A percentile compares a stretch with the other conserved stretches of the same genome.
Conservation (phyloP, 176 grass and related monocot genomes). For the Hordeum marinum region DNA sequence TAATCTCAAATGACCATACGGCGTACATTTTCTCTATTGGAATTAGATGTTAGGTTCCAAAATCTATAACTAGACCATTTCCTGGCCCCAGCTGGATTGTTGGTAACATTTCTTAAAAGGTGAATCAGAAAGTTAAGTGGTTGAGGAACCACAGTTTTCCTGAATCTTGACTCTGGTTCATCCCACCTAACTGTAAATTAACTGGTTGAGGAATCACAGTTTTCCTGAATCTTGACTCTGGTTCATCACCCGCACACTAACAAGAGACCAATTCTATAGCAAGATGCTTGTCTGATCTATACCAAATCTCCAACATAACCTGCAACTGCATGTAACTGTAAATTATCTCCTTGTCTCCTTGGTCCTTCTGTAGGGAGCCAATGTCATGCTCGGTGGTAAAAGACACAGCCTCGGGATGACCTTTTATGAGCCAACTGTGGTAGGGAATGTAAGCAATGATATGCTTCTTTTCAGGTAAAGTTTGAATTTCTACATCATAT, state of each 20-base stretch:
- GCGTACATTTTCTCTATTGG: not conserved
- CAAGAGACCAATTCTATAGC: not conserved
- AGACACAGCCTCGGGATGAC: slow-evolving; percentile 84
- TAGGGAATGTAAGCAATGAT: slow-evolving; percentile 75
- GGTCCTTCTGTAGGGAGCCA: slow-evolving; percentile 69
- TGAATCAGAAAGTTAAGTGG: not conserved
- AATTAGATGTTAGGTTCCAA: not conserved
- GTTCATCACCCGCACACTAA: not conserved
- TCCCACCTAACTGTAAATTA: not conserved
- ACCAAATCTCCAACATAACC: not conserved
- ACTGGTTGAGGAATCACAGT: not conserved
- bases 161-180: not conserved
- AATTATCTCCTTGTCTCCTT: not conserved
- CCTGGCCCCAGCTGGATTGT: not conserved
- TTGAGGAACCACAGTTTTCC: not conserved
- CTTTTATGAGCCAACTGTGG: slow-evolving; percentile 95
- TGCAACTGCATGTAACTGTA: not conserved
- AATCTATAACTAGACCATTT: not conserved
- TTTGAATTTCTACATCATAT: not conserved
- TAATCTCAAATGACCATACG: slow-evolving; percentile 29
- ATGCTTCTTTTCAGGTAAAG: slow-evolving; percentile 90
- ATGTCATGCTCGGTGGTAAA: slow-evolving; percentile 79
- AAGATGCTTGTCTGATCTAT: slow-evolving; percentile 1
- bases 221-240: not conserved
- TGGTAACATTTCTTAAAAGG: not conserved